A percentile compares a stretch with the other conserved stretches of the same genome.
These are phyloP conservation scores for Pyrenophora teres DNA, from an alignment of 2,329 filamentous ascomycete genomes.

Conservation along the genomic window DNA sequence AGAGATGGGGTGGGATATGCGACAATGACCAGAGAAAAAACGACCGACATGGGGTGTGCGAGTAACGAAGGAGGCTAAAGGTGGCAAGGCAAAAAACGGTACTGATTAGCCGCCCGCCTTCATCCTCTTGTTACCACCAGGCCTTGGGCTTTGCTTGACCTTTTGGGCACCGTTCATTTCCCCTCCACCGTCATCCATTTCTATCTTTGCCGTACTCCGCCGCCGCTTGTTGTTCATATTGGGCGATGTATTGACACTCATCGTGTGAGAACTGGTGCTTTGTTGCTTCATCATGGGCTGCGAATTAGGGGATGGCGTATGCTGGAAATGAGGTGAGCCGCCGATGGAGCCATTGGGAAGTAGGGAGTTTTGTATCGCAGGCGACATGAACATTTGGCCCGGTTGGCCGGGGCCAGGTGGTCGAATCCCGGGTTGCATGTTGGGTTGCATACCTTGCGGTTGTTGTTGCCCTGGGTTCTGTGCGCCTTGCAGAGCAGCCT, in stretches of 20 bases:
- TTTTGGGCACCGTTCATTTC: conserved; percentile 49
- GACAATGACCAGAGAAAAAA: not conserved
- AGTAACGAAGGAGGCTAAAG: not conserved
- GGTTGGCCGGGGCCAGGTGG: conserved; percentile 39
- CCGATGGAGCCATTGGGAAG: conserved; percentile 56
- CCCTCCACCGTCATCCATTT: conserved; percentile 57
- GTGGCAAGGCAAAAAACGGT: not conserved
- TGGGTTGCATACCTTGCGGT: conserved; percentile 35
- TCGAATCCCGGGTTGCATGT: conserved; percentile 41
- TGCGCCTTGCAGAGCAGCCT: conserved; percentile 14
- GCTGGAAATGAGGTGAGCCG: conserved; percentile 54
- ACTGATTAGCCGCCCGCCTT: conserved; percentile 33
- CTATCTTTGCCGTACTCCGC: conserved; percentile 64
- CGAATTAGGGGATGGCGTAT: conserved; percentile 54
- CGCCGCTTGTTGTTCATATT: conserved; percentile 64
- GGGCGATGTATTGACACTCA: conserved; percentile 66
- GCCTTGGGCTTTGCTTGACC: conserved; percentile 57
- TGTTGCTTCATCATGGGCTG: conserved; percentile 62
- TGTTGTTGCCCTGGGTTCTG: conserved; percentile 29
- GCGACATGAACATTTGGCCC: conserved; percentile 59
- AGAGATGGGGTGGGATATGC: conserved; percentile 10
- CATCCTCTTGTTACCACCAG: conserved; percentile 47
- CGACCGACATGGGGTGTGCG: conserved; percentile 9
- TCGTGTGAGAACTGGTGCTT: conserved; percentile 58
- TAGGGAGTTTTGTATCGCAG: conserved; percentile 60